Base-by-base conservation (phyloP, 1,139 yeast species). In the Zygosaccharomyces pseudobailii region DNA sequence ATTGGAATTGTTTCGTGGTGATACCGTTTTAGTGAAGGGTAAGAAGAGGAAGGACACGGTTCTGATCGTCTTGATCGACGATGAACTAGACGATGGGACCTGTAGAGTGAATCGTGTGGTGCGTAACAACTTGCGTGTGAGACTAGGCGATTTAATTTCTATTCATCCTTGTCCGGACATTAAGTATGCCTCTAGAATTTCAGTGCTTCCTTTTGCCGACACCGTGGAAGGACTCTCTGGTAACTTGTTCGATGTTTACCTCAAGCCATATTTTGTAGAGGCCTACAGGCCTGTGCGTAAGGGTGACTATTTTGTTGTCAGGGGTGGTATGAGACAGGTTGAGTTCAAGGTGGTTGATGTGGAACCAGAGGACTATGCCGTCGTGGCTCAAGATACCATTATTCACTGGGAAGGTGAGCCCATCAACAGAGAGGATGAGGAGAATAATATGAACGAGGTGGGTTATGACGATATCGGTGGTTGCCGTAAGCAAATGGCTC, bases 391-490 rank as follows among this genome's bases (percentile, higher is more conserved):
- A 72, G 98, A 92, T 65, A 94, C 99, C 37, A 83, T 92, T 58
- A 94, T 92, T 65, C 98, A 92, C 72, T 90, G 96, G 65, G 99
- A 94, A 71, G 99, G 98, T 64, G 99, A 94, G 63, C 97, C 99
- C 63, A 90, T 92, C 71, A 88, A 87, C 72, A 86, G 99, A 69
- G 99, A 92, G 73, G 99, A 92, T 66, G 99, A 94, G 72, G 99
- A 92, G 72, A 88, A 89, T 69, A 62, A 61, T 44, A 78, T 92
- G 71, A 89, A 87, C 62, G 98, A 92, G 57, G 97, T 92, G 51
- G 99, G 99, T 59, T 92, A 92, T 70, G 99, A 92, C 67, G 98
- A 92, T 65, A 92, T 92, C 69, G 99, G 99, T 69, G 98, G 98
- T 43, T 89, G 96, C 73, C 86, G 96, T 72, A 92, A 90, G 71